A percentile compares a stretch with the other conserved stretches of the same genome.
Evolutionary conservation across 768 basidiomycete species (phyloP).

Genomic region (Astraeus odoratus): DNA sequence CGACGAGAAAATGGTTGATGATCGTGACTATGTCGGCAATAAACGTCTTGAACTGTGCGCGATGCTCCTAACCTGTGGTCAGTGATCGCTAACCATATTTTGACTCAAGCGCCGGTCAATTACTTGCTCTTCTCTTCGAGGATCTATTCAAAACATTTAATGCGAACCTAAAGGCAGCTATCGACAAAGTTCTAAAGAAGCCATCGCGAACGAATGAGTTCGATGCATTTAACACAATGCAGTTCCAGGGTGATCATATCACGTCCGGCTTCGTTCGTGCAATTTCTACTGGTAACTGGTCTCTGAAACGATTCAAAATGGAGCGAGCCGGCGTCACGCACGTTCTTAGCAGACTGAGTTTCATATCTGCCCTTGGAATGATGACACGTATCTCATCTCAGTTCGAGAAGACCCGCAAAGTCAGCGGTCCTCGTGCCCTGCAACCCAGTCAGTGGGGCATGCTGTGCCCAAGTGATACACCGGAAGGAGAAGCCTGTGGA

Average conservation of each 20-base stretch:
- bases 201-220: conserved; percentile 91
- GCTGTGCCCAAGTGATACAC: conserved; percentile 96
- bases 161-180: conserved; percentile 86
- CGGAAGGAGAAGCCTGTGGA: conserved; percentile 99
- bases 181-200: conserved; percentile 97
- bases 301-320: conserved; percentile 98
- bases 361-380: conserved; percentile 98
- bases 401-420: conserved; percentile 99
- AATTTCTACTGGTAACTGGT: conserved; percentile 99
- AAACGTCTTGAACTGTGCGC: conserved; percentile 95
- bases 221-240: conserved; percentile 91
- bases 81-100: conserved; percentile 7
- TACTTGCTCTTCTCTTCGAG: conserved; percentile 92
- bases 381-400: conserved; percentile 99
- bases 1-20: conserved; percentile 95
- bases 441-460: conserved; percentile 99
- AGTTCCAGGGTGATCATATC: conserved; percentile 93
- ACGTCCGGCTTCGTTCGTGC: conserved; percentile 94
- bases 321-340: conserved; percentile 98
- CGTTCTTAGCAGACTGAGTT: conserved; percentile 89
- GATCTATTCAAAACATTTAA: conserved; percentile 99
- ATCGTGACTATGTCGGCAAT: conserved; percentile 98
- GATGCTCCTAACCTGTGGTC: conserved; percentile 4
- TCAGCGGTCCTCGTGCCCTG: conserved; percentile 92
- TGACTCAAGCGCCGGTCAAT: conserved; percentile 77